Conservation (phyloP, 2,329 filamentous ascomycete species). For the Zopfia rhizophila region DNA sequence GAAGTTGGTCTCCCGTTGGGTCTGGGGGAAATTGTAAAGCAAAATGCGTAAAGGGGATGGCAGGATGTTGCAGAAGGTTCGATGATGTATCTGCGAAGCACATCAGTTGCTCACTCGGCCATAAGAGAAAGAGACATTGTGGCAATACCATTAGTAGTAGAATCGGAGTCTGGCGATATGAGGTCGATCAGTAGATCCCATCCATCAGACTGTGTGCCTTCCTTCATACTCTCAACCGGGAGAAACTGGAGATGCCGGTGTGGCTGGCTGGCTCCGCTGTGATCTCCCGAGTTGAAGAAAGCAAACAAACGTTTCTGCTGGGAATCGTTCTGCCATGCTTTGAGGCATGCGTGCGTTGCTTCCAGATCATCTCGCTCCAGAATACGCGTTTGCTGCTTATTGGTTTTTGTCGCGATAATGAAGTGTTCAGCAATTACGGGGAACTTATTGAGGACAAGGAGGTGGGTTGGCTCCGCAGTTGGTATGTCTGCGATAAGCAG, state of each 20-base stretch:
- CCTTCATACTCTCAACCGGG: conserved; percentile 71
- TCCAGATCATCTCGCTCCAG: conserved; percentile 70
- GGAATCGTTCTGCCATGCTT: conserved; percentile 60
- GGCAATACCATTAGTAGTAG: too few species aligned
- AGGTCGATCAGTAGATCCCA: conserved; percentile 64
- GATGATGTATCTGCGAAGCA: not conserved
- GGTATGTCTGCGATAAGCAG: conserved; percentile 66
- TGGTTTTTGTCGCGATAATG: conserved; percentile 73
- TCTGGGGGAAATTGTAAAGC: conserved; percentile 53
- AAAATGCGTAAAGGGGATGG: conserved; percentile 63
- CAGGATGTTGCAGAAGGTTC: conserved; percentile 28
- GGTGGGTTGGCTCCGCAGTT: conserved; percentile 61
- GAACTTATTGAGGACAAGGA: conserved; percentile 79
- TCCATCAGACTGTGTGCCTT: conserved; percentile 45
- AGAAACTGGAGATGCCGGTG: conserved; percentile 79
- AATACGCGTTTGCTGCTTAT: conserved; percentile 72
- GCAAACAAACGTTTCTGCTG: conserved; percentile 63
- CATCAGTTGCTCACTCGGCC: not conserved
- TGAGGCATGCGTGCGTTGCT: conserved; percentile 70
- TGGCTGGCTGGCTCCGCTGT: conserved; percentile 77
- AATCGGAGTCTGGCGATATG: conserved; percentile 45
- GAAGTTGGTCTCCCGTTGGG: conserved; percentile 50
- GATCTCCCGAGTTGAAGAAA: conserved; percentile 76
- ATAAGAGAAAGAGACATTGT: conserved; percentile 1
- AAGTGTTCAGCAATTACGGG: conserved; percentile 77